Evolutionary conservation across 106 monocot species (phyloP).

Genomic region (Acorus calamus): DNA sequence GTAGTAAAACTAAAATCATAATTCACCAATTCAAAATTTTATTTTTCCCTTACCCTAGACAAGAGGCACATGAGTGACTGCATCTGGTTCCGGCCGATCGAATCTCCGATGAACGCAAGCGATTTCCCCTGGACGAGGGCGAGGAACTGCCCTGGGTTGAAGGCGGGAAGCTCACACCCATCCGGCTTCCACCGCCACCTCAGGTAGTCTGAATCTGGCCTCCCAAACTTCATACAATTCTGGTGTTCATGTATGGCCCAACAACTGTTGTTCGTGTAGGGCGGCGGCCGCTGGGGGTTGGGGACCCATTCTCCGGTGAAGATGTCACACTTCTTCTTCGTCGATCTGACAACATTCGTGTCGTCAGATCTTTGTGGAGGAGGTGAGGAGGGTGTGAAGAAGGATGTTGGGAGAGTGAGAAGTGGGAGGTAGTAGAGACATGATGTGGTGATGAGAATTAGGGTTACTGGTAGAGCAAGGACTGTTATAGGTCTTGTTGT

Average conservation of each 20-base stretch:
- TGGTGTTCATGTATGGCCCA: conserved; percentile 5
- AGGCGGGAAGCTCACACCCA: conserved; percentile 10
- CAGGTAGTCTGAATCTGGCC: conserved; percentile 10
- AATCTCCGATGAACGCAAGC: conserved; percentile 18
- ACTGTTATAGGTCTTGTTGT: too few species aligned
- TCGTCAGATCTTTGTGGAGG: too few species aligned
- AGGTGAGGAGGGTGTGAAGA: too few species aligned
- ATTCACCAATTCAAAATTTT: too few species aligned
- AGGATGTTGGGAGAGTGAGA: too few species aligned
- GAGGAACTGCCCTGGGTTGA: conserved; percentile 8
- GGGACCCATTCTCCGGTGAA: conserved; percentile 6
- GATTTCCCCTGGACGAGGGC: conserved; percentile 6
- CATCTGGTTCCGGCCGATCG: conserved; percentile 43
- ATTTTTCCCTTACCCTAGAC: conserved; percentile 33
- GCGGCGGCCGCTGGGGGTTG: not conserved
- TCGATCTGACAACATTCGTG: too few species aligned
- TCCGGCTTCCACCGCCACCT: conserved; percentile 15
- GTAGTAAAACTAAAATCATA: too few species aligned
- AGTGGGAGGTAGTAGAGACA: too few species aligned
- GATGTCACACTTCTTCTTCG: conserved; percentile 1
- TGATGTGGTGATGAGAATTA: too few species aligned
- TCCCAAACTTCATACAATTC: conserved; percentile 12
- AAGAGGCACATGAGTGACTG: conserved; percentile 56
- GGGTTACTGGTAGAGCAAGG: too few species aligned
- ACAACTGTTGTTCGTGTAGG: conserved; percentile 13